Percentiles rank a stretch among this genome's conserved stretches.
Evolutionary conservation across 768 basidiomycete species (phyloP).

Genomic region (Hypsizygus marmoreus): DNA sequence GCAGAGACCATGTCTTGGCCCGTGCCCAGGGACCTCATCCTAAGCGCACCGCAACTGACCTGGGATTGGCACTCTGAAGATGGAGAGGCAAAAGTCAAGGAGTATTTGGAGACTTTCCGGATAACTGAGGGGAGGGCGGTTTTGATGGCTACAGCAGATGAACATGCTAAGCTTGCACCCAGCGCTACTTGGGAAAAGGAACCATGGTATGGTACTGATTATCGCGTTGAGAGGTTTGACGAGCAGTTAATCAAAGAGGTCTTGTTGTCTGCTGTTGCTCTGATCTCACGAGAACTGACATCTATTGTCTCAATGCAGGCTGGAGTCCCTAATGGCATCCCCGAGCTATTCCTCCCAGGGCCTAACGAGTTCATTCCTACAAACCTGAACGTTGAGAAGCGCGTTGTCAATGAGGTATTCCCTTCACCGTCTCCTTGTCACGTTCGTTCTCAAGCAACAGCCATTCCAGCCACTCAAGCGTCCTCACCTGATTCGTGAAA

Average conservation of each 20-base stretch:
- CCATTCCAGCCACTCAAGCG: slow-evolving; percentile 72
- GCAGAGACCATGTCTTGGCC: slow-evolving; percentile 79
- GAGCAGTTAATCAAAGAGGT: slow-evolving; percentile 61
- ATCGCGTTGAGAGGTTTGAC: slow-evolving; percentile 72
- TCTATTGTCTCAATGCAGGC: slow-evolving; percentile 53
- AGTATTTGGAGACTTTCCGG: slow-evolving; percentile 61
- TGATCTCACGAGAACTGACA: slow-evolving; percentile 6
- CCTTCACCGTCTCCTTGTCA: not conserved
- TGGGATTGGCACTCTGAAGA: slow-evolving; percentile 70
- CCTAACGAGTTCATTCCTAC: slow-evolving; percentile 92
- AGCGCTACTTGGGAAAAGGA: slow-evolving; percentile 67
- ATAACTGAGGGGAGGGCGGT: slow-evolving; percentile 67
- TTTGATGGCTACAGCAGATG: slow-evolving; percentile 77
- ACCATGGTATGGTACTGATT: slow-evolving; percentile 91
- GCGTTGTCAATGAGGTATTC: slow-evolving; percentile 59
- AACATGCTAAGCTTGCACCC: slow-evolving; percentile 49
- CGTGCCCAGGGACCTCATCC: slow-evolving; percentile 72
- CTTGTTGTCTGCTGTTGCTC: slow-evolving; percentile 1
- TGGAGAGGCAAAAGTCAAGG: slow-evolving; percentile 54
- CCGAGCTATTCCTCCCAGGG: slow-evolving; percentile 75
- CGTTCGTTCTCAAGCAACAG: slow-evolving; percentile 9
- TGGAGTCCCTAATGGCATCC: slow-evolving; percentile 58
- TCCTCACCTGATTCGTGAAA: slow-evolving; percentile 77
- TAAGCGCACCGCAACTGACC: slow-evolving; percentile 70
- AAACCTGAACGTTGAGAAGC: slow-evolving; percentile 81